Evolutionary conservation across 208 protist genomes (phyloP).

Genomic region (Trypanosoma mega): DNA sequence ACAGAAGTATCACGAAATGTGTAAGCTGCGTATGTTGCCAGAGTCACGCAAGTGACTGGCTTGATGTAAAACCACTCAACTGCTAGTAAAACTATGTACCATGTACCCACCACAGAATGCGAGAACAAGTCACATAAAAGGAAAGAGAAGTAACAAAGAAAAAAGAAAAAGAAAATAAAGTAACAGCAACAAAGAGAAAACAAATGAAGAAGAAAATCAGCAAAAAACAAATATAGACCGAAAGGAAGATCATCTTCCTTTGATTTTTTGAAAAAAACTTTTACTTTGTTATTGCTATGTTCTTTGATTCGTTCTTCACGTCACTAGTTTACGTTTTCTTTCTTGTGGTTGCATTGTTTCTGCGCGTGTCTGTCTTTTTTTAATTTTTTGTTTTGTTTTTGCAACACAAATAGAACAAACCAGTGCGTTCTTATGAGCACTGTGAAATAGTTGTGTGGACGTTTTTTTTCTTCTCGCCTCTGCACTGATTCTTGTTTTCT

Average conservation of each 20-base stretch:
- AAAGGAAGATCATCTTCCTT: background rate
- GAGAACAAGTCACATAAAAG: conserved; percentile 7
- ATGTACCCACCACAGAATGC: conserved; percentile 5
- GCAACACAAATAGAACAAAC: background rate
- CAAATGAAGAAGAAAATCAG: conserved; percentile 1
- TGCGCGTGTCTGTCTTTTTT: conserved; percentile 1
- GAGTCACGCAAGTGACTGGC: conserved; percentile 2
- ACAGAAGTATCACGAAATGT: conserved; percentile 75
- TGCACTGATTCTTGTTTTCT: conserved; percentile 11
- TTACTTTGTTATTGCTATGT: too few relatives aligned
- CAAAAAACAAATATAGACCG: background rate
- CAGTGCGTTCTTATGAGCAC: too few relatives aligned
- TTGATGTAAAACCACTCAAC: background rate
- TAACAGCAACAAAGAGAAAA: background rate
- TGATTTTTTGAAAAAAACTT: too few relatives aligned
- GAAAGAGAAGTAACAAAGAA: conserved; percentile 17
- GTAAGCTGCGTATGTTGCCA: conserved; percentile 27
- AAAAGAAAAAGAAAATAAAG: conserved; percentile 9
- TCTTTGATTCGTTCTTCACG: too few relatives aligned
- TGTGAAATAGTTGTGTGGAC: too few relatives aligned
- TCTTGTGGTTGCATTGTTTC: too few relatives aligned
- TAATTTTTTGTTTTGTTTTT: background rate
- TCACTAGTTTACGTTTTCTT: too few relatives aligned
- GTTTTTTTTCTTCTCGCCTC: conserved; percentile 19
- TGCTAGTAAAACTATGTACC: too few relatives aligned